A percentile compares a stretch with the other conserved stretches of the same genome.
Evolutionary conservation across 139 green algal genomes (phyloP).

Genomic region (Marvania coccoides): DNA sequence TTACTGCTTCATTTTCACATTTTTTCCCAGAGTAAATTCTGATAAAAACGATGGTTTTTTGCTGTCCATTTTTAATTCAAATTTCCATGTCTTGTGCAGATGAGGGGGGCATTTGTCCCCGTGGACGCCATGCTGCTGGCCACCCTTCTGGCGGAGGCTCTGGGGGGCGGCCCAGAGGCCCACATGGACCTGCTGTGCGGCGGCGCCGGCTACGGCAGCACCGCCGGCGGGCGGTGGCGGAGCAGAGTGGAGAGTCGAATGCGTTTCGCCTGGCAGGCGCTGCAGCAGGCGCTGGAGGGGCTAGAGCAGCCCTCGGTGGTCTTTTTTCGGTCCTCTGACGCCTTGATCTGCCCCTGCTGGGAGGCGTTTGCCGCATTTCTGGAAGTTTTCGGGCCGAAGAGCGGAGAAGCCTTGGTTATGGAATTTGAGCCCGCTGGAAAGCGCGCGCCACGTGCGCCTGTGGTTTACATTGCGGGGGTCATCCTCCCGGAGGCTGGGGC

Average conservation of each 20-base stretch:
- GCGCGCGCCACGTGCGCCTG: no score
- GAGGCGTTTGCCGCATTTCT: not conserved
- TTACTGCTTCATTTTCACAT: no score
- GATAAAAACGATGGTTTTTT: no score
- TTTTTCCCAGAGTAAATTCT: not conserved
- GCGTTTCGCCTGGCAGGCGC: constrained; percentile 7
- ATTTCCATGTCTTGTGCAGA: not conserved
- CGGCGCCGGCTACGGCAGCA: not conserved
- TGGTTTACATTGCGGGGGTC: not conserved
- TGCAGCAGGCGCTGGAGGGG: not conserved
- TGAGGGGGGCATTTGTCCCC: not conserved
- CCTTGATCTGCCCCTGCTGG: not conserved
- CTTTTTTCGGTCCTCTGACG: not conserved
- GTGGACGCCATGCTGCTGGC: constrained; percentile 29
- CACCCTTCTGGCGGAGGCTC: not conserved
- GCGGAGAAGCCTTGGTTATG: not conserved
- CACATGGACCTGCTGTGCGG: constrained; percentile 14
- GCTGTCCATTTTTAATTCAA: not conserved
- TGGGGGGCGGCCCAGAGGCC: not conserved
- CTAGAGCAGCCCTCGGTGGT: constrained; percentile 12
- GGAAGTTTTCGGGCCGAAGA: not conserved
- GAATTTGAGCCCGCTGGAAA: no score
- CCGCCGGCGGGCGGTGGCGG: not conserved
- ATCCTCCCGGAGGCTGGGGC: not conserved
- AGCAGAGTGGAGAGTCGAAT: not conserved